A percentile compares a stretch with the other conserved stretches of the same genome.
phyloP scores from a whole-genome alignment of 345 rosid species.

The Arabidopsis arenosa region DNA sequence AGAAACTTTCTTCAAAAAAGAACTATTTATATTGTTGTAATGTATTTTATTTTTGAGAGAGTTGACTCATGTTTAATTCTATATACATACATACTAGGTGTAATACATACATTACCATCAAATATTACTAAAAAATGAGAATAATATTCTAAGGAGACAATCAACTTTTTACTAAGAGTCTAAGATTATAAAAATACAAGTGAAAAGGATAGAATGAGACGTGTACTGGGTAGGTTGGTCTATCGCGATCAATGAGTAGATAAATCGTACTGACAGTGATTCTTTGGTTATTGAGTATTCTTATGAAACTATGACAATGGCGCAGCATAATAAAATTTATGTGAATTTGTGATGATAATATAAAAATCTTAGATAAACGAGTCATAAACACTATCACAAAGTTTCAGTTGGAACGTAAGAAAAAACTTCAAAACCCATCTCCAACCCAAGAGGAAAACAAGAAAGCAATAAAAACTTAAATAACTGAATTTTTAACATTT shows the following conservation, averaged over 20 bases:
- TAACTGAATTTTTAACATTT: too few species aligned
- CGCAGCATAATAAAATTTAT: too few species aligned
- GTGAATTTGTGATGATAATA: too few species aligned
- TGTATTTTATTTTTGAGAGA: neutral
- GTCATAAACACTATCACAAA: too few species aligned
- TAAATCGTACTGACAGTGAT: neutral
- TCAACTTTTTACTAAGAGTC: neutral
- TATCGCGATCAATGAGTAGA: slow-evolving; percentile 24
- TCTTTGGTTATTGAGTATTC: neutral
- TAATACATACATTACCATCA: slow-evolving; percentile 5
- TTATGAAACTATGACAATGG: too few species aligned
- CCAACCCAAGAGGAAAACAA: too few species aligned
- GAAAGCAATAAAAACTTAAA: too few species aligned
- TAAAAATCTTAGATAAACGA: too few species aligned
- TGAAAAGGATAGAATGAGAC: neutral
- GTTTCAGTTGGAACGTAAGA: too few species aligned
- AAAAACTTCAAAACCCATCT: too few species aligned
- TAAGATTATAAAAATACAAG: neutral
- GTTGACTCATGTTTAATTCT: slow-evolving; percentile 29
- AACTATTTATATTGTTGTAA: neutral
- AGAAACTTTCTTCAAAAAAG: slow-evolving; percentile 11
- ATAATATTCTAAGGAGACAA: neutral
- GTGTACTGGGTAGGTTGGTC: slow-evolving; percentile 24
- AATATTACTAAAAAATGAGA: neutral
- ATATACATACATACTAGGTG: slow-evolving; percentile 16